Evolutionary conservation across 129 eudicot species (phyloP).

Genomic region (Sambucus nigra): DNA sequence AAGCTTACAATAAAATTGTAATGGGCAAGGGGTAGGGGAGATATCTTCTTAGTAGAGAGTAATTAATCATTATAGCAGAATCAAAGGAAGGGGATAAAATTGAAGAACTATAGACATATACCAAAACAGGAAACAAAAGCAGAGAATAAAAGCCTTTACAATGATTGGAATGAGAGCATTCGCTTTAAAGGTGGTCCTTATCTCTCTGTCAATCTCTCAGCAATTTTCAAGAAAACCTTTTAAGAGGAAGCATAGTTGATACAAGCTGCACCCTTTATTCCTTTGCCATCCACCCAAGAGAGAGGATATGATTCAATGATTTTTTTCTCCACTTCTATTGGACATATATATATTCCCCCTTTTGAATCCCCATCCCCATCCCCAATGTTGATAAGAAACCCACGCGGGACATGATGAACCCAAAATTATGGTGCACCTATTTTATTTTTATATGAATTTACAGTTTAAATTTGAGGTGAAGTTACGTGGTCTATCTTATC

Average conservation of each 20-base stretch:
- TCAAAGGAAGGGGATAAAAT: too few species aligned
- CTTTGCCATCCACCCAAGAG: background rate
- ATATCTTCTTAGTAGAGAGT: too few species aligned
- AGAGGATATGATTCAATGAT: background rate
- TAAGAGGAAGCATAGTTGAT: background rate
- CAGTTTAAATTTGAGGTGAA: too few species aligned
- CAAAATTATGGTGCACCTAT: too few species aligned
- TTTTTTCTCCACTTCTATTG: background rate
- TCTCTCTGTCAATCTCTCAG: constrained; percentile 2
- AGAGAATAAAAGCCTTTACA: background rate
- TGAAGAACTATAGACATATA: too few species aligned
- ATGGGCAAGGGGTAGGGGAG: too few species aligned
- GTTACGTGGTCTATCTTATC: too few species aligned
- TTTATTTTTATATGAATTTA: too few species aligned
- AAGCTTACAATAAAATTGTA: too few species aligned
- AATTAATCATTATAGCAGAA: too few species aligned
- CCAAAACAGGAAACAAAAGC: background rate
- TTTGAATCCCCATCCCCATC: background rate
- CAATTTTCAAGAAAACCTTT: background rate
- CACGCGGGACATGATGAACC: background rate
- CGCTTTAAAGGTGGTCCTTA: background rate
- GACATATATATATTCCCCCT: too few species aligned
- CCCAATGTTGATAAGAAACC: background rate
- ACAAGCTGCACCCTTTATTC: background rate
- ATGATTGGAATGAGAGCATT: background rate